Percentiles rank a stretch among this genome's conserved stretches.
Conservation (phyloP, 2,329 filamentous ascomycete genomes). For the Claviceps monticola region DNA sequence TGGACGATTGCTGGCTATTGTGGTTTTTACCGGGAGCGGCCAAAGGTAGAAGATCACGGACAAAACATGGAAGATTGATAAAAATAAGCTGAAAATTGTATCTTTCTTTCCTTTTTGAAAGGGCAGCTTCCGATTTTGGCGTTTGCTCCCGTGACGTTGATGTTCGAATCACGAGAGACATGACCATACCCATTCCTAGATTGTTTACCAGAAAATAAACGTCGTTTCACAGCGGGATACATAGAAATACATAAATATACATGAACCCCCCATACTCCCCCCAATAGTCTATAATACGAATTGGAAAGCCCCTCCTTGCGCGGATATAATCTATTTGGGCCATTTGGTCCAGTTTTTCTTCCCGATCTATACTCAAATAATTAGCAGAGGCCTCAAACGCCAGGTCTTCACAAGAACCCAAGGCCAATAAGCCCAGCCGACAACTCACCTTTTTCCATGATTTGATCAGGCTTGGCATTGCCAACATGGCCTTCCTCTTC, state of each 20-base stretch:
- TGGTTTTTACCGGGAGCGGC: too few species aligned
- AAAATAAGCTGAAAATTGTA: background rate
- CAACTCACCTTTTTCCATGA: constrained; percentile 81
- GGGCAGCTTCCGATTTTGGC: too few species aligned
- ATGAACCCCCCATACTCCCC: constrained; percentile 10
- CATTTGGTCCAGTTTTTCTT: constrained; percentile 43
- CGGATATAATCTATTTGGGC: constrained; percentile 31
- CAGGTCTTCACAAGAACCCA: too few species aligned
- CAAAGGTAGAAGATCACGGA: background rate
- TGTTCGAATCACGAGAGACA: too few species aligned
- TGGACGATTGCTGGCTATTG: too few species aligned
- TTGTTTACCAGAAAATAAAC: too few species aligned
- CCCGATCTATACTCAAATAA: constrained; percentile 29
- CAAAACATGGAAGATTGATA: background rate
- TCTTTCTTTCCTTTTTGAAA: background rate
- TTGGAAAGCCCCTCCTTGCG: background rate
- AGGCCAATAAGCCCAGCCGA: background rate
- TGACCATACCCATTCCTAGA: too few species aligned
- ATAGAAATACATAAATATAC: constrained; percentile 22
- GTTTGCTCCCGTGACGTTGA: too few species aligned
- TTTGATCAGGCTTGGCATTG: constrained; percentile 84
- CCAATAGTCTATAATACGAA: background rate
- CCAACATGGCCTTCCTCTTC: constrained; percentile 81
- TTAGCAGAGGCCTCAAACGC: constrained; percentile 16
- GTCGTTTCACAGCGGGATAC: constrained; percentile 8